Conservation (phyloP, 768 basidiomycete species). For the Rhodosporidiobolus sp. region DNA sequence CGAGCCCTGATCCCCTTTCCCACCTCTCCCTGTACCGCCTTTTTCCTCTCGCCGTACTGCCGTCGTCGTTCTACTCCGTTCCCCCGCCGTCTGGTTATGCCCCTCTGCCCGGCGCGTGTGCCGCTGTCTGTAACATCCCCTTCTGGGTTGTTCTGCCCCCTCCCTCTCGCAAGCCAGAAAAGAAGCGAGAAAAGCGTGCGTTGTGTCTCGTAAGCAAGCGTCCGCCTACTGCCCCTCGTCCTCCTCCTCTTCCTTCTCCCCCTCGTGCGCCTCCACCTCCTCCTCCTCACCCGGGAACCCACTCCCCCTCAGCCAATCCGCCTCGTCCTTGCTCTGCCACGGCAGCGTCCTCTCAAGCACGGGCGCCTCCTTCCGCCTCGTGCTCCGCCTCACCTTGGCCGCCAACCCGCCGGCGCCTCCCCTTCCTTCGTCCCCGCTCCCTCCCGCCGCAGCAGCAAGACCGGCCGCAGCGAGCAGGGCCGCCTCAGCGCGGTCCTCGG, state of each 20-base stretch:
- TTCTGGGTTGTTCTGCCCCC: no score
- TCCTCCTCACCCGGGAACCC: neutral
- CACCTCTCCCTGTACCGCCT: neutral
- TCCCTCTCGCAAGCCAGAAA: no score
- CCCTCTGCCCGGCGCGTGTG: no score
- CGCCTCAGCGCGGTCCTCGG: slow-evolving; percentile 58
- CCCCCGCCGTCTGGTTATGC: no score
- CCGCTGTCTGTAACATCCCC: no score
- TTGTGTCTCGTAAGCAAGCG: no score
- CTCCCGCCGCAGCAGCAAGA: neutral
- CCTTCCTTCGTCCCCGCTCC: neutral
- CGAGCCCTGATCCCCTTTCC: slow-evolving; percentile 16
- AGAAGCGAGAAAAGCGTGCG: no score
- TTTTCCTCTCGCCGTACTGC: no score
- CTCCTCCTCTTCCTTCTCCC: no score
- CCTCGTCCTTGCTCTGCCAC: slow-evolving; percentile 12
- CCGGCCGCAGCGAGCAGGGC: slow-evolving; percentile 5
- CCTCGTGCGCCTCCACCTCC: no score
- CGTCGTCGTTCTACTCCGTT: no score
- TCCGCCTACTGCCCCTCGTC: no score
- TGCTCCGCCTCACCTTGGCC: neutral
- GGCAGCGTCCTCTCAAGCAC: neutral
- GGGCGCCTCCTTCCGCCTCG: neutral
- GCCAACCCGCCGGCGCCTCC: neutral
- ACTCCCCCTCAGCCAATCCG: slow-evolving; percentile 20